These are phyloP conservation scores for Rhodosorus marinus DNA, from an alignment of 23 red algal genomes.

Conservation along the genomic window DNA sequence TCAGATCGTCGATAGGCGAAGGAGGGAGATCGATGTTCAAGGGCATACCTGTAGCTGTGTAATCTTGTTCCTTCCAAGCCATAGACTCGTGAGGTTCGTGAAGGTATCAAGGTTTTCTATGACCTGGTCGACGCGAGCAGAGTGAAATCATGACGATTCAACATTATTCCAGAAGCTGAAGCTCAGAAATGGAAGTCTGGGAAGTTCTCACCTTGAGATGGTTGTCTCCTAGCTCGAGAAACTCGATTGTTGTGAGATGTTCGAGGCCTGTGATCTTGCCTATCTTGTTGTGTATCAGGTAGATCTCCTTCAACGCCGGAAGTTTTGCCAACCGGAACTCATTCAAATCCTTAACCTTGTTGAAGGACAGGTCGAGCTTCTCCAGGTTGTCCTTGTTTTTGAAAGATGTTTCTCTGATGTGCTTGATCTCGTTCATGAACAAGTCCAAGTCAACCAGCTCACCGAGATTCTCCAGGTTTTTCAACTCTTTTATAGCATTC, in stretches of 20 bases:
- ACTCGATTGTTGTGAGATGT: constrained; percentile 28
- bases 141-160: neutral
- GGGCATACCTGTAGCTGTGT: constrained; percentile 4
- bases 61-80: constrained; percentile 99
- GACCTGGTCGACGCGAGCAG: too few species aligned
- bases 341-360: constrained; percentile 25
- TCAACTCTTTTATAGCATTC: constrained; percentile 46
- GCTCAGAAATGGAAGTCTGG: neutral
- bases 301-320: constrained; percentile 64
- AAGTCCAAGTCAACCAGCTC: constrained; percentile 69
- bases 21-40: too few species aligned
- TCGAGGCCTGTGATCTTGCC: constrained; percentile 19
- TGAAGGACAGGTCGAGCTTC: constrained; percentile 86
- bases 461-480: constrained; percentile 16
- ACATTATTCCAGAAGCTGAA: neutral
- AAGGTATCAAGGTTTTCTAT: constrained; percentile 45
- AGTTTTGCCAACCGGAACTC: constrained; percentile 15
- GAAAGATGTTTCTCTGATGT: constrained; percentile 22
- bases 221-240: constrained; percentile 94
- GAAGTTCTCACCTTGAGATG: constrained; percentile 15
- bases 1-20: too few species aligned
- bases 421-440: constrained; percentile 63
- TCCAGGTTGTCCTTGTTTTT: constrained; percentile 20
- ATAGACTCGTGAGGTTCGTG: constrained; percentile 24
- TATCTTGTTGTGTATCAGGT: constrained; percentile 84